phyloP scores from a whole-genome alignment of 2,329 filamentous ascomycete genomes.

The Clarireedia paspali region DNA sequence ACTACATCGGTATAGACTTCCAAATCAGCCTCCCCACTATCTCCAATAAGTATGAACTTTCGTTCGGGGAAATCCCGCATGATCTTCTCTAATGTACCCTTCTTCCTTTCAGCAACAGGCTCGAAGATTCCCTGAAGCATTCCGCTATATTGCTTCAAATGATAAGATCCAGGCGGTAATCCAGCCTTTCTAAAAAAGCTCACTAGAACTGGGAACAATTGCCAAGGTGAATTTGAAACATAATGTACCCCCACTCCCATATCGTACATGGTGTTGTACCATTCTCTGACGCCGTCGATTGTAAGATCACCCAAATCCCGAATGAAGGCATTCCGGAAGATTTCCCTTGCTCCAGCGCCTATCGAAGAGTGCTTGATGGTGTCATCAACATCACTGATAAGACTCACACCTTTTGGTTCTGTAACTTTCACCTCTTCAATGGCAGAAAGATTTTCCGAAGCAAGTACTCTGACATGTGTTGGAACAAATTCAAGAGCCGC shows the following conservation, averaged over 20 bases:
- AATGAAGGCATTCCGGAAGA: constrained; percentile 93
- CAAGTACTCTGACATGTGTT: constrained; percentile 80
- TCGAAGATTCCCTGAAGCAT: constrained; percentile 99
- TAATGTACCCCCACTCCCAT: constrained; percentile 90
- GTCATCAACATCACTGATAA: constrained; percentile 97
- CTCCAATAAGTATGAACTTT: constrained; percentile 85
- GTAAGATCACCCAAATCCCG: constrained; percentile 74
- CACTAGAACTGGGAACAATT: constrained; percentile 82
- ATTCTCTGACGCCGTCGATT: constrained; percentile 80
- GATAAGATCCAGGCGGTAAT: constrained; percentile 81
- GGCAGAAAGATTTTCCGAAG: constrained; percentile 75
- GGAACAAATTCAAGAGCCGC: constrained; percentile 84
- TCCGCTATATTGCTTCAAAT: constrained; percentile 91
- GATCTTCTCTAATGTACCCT: constrained; percentile 76
- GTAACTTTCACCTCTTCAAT: constrained; percentile 72
- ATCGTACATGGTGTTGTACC: constrained; percentile 71
- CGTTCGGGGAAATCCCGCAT: constrained; percentile 83
- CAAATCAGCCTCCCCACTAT: constrained; percentile 92
- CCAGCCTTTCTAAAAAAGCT: constrained; percentile 76
- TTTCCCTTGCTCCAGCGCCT: constrained; percentile 76
- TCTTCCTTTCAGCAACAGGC: constrained; percentile 91
- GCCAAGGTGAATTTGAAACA: constrained; percentile 99
- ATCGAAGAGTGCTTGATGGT: constrained; percentile 96
- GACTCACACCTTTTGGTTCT: constrained; percentile 70
- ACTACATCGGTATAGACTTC: constrained; percentile 97